Evolutionary conservation across 2,329 filamentous ascomycete genomes (phyloP).

Genomic region (Xylariaceae sp.): DNA sequence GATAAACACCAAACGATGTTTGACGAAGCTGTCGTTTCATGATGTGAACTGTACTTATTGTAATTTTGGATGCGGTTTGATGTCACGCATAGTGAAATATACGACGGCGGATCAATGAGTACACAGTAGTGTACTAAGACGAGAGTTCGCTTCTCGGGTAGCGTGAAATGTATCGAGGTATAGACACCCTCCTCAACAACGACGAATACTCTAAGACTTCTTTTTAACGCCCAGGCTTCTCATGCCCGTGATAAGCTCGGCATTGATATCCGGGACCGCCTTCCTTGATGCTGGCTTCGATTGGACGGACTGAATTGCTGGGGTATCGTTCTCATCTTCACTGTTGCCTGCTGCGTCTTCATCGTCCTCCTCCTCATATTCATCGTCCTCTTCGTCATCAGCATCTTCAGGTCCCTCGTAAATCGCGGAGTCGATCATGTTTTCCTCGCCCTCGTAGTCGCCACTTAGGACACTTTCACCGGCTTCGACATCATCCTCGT

Average conservation of each 20-base stretch:
- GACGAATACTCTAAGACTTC: slow-evolving; percentile 26
- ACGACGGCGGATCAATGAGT: too few species aligned
- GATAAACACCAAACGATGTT: neutral
- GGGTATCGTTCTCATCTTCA: slow-evolving; percentile 35
- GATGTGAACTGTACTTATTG: neutral
- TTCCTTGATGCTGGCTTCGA: slow-evolving; percentile 25
- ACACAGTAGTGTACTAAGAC: too few species aligned
- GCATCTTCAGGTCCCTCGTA: slow-evolving; percentile 46
- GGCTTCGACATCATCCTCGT: slow-evolving; percentile 46
- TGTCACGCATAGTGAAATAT: too few species aligned
- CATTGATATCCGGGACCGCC: slow-evolving; percentile 53
- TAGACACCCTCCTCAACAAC: too few species aligned
- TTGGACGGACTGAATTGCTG: slow-evolving; percentile 19
- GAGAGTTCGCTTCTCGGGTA: too few species aligned
- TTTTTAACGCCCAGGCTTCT: slow-evolving; percentile 57
- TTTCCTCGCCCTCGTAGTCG: slow-evolving; percentile 52
- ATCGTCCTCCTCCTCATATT: slow-evolving; percentile 28
- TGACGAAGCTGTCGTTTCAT: neutral
- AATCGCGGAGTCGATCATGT: slow-evolving; percentile 48
- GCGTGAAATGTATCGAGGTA: too few species aligned
- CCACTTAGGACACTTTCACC: slow-evolving; percentile 51
- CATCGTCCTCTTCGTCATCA: slow-evolving; percentile 44
- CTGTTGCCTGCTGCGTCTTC: slow-evolving; percentile 46
- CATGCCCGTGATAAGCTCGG: slow-evolving; percentile 66
- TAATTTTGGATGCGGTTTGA: neutral